These are phyloP conservation scores for Xylaria sp. DNA, from an alignment of 2,329 filamentous ascomycete genomes.

Conservation along the genomic window DNA sequence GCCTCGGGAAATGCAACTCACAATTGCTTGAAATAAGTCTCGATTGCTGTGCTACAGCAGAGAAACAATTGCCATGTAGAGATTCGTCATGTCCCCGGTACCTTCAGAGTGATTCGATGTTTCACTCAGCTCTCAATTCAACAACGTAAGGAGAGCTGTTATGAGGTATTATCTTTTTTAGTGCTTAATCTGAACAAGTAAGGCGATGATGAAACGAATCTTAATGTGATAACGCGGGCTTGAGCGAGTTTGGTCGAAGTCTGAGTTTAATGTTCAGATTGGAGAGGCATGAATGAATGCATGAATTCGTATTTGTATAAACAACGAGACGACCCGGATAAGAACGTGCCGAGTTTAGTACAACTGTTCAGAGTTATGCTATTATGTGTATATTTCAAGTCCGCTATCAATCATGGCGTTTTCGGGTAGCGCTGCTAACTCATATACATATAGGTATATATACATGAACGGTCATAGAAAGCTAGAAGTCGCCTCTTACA, in stretches of 20 bases:
- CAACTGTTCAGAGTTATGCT: neutral
- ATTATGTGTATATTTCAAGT: neutral
- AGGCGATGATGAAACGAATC: too few relatives aligned
- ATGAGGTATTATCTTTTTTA: too few relatives aligned
- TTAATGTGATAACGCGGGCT: neutral
- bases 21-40: too few relatives aligned
- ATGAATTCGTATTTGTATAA: neutral
- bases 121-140: too few relatives aligned
- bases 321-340: neutral
- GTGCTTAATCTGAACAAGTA: too few relatives aligned
- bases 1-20: too few relatives aligned
- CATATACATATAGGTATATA: neutral
- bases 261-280: neutral
- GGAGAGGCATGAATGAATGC: neutral
- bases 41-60: too few relatives aligned
- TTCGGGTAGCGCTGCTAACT: neutral
- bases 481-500: constrained; percentile 10
- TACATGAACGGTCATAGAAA: neutral
- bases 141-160: too few relatives aligned
- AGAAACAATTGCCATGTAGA: too few relatives aligned
- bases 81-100: too few relatives aligned
- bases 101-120: too few relatives aligned
- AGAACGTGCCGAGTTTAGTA: neutral
- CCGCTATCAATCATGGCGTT: neutral
- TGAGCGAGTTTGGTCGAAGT: neutral